phyloP scores from a whole-genome alignment of 352 stramenopile genomes.

The Ophiocytium majus region DNA sequence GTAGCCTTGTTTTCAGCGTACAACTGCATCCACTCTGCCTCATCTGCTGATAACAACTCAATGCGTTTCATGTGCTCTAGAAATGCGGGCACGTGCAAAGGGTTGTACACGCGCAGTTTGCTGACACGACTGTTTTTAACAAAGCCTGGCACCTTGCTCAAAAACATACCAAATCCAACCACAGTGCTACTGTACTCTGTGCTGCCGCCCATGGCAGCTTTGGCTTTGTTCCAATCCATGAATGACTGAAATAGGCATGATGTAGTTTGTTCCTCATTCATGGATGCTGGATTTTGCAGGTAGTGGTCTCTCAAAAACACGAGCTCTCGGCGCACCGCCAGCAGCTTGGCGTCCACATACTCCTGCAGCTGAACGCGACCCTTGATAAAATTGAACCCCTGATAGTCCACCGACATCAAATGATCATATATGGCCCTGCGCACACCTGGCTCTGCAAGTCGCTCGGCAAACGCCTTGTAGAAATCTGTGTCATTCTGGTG shows the following conservation, averaged over 20 bases:
- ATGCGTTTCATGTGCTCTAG: not conserved
- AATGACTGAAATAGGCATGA: not conserved
- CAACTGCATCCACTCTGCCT: not conserved
- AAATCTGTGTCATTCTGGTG: not conserved
- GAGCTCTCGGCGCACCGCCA: not conserved
- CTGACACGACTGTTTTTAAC: not conserved
- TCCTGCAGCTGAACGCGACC: not conserved
- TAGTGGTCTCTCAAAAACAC: not conserved
- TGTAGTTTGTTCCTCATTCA: not conserved
- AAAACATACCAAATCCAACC: not conserved
- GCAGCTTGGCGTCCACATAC: slow-evolving; percentile 3
- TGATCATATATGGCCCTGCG: not conserved
- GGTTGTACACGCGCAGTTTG: not conserved
- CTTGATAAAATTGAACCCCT: not conserved
- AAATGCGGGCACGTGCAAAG: not conserved
- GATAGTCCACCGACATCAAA: not conserved
- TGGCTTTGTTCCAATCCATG: not conserved
- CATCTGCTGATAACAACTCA: not conserved
- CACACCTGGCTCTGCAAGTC: not conserved
- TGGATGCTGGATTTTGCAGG: not conserved
- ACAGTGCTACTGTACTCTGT: not conserved
- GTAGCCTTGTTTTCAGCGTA: not conserved
- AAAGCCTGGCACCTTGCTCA: not conserved
- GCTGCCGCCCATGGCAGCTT: not conserved
- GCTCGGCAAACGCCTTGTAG: not conserved